Percentiles rank a stretch among this genome's conserved stretches.
Evolutionary conservation across 495 filamentous ascomycete genomes (phyloP).

Genomic region (Hyaloscypha variabilis): DNA sequence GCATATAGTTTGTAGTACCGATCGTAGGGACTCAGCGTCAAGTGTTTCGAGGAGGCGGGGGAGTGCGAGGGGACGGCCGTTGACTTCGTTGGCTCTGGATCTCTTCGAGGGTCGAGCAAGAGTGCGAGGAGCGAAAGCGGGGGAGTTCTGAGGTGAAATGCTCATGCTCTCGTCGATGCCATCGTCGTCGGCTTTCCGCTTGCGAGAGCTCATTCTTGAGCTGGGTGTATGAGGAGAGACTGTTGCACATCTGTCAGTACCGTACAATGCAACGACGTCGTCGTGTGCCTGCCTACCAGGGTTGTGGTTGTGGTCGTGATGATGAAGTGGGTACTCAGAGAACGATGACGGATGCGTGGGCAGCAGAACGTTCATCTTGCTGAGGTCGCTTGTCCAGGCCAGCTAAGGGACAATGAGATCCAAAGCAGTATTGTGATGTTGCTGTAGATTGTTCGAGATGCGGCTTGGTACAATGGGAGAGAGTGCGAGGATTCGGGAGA

Average conservation of each 20-base stretch:
- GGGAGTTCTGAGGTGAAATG: slow-evolving; percentile 78
- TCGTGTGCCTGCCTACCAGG: slow-evolving; percentile 57
- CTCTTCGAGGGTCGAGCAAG: slow-evolving; percentile 65
- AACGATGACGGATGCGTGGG: slow-evolving; percentile 64
- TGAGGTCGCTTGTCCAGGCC: slow-evolving; percentile 11
- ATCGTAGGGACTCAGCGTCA: slow-evolving; percentile 77
- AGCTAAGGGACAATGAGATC: background rate
- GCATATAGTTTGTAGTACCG: slow-evolving; percentile 83
- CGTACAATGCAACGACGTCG: slow-evolving; percentile 18
- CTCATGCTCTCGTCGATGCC: slow-evolving; percentile 81
- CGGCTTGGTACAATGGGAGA: background rate
- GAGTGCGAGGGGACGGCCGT: slow-evolving; percentile 78
- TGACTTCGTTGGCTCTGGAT: slow-evolving; percentile 64
- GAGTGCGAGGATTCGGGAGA: background rate
- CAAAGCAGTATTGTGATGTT: background rate
- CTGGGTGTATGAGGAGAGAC: slow-evolving; percentile 57
- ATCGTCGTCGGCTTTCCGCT: slow-evolving; percentile 90
- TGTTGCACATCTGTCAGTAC: slow-evolving; percentile 37
- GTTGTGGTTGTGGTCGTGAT: slow-evolving; percentile 69
- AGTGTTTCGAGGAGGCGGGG: slow-evolving; percentile 89
- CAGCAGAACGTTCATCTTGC: slow-evolving; percentile 52
- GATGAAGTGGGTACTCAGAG: slow-evolving; percentile 73
- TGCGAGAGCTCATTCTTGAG: slow-evolving; percentile 60
- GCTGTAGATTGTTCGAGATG: background rate
- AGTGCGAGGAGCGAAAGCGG: slow-evolving; percentile 65